These are phyloP conservation scores for Takashimella tepidaria DNA, from an alignment of 1,284 basidiomycete genomes.

Conservation along the genomic window DNA sequence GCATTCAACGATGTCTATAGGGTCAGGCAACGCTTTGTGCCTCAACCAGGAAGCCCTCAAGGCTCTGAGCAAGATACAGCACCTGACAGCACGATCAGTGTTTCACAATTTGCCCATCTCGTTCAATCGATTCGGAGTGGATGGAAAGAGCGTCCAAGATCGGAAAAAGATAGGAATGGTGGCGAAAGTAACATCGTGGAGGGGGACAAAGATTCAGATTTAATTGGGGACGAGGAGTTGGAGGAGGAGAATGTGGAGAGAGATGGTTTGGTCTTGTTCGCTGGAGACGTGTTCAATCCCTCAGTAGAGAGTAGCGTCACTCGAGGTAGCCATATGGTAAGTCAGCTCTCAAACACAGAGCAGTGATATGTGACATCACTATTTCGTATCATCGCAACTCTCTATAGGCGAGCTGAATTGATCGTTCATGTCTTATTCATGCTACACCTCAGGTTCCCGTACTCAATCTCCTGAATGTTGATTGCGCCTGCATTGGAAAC, in stretches of 20 bases:
- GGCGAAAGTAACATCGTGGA: not conserved
- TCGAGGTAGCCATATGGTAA: conserved; percentile 84
- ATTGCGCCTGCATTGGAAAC: conserved; percentile 52
- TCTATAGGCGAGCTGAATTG: not conserved
- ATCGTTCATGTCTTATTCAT: not conserved
- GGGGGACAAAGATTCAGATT: not conserved
- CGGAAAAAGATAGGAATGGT: conserved; percentile 1
- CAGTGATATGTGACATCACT: too few relatives aligned
- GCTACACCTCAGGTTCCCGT: conserved; percentile 59
- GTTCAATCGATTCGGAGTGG: conserved; percentile 31
- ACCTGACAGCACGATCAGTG: conserved; percentile 34
- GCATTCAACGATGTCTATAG: conserved; percentile 53
- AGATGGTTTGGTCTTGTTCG: conserved; percentile 78
- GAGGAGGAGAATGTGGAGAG: conserved; percentile 49
- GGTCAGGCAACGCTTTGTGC: conserved; percentile 54
- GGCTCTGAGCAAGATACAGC: conserved; percentile 1
- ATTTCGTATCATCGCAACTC: too few relatives aligned
- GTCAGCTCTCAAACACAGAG: conserved; percentile 14
- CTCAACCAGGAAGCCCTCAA: conserved; percentile 33
- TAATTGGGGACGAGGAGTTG: conserved; percentile 28
- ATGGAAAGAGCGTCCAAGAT: conserved; percentile 30
- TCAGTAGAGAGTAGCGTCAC: conserved; percentile 83
- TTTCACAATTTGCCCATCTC: conserved; percentile 50
- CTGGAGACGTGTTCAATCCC: conserved; percentile 81
- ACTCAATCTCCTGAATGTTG: conserved; percentile 56